Evolutionary conservation across 768 basidiomycete genomes (phyloP).

Genomic region (Sarcodon aspratus): DNA sequence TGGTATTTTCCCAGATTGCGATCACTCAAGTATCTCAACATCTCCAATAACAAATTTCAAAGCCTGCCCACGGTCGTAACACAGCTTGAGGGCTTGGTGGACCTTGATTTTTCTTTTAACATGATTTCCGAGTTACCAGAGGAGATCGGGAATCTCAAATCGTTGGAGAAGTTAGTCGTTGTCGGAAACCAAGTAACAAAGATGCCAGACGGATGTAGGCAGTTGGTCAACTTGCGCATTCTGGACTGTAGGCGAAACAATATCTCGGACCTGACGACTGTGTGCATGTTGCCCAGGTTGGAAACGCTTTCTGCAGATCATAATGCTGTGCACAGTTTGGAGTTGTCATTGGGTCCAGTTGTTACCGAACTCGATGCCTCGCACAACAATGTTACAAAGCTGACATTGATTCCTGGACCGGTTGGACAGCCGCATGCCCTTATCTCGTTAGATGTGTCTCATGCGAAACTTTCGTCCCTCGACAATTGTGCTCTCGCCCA

Average conservation of each 20-base stretch:
- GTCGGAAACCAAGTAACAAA: slow-evolving; percentile 76
- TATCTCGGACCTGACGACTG: slow-evolving; percentile 62
- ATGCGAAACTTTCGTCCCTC: slow-evolving; percentile 78
- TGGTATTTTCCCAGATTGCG: slow-evolving; percentile 73
- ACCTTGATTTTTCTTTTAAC: slow-evolving; percentile 95
- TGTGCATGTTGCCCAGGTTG: slow-evolving; percentile 61
- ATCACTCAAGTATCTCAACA: slow-evolving; percentile 68
- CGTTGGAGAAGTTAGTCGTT: slow-evolving; percentile 63
- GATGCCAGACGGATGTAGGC: slow-evolving; percentile 51
- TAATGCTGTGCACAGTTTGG: slow-evolving; percentile 73
- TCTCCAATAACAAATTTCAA: slow-evolving; percentile 92
- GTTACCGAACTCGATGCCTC: slow-evolving; percentile 63
- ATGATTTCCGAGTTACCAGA: slow-evolving; percentile 72
- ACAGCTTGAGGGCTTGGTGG: slow-evolving; percentile 58
- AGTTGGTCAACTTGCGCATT: slow-evolving; percentile 47
- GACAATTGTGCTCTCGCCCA: slow-evolving; percentile 65
- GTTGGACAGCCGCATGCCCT: slow-evolving; percentile 42
- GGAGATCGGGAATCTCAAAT: slow-evolving; percentile 56
- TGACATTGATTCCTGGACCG: slow-evolving; percentile 48
- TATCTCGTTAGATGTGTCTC: slow-evolving; percentile 74
- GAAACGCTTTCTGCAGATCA: slow-evolving; percentile 66
- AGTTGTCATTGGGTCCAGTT: slow-evolving; percentile 60
- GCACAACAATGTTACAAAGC: slow-evolving; percentile 81
- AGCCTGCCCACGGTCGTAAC: slow-evolving; percentile 64
- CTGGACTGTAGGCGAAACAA: slow-evolving; percentile 84